Evolutionary conservation across 805 yeast genomes (phyloP).

Genomic region (Suhomyces sp.): DNA sequence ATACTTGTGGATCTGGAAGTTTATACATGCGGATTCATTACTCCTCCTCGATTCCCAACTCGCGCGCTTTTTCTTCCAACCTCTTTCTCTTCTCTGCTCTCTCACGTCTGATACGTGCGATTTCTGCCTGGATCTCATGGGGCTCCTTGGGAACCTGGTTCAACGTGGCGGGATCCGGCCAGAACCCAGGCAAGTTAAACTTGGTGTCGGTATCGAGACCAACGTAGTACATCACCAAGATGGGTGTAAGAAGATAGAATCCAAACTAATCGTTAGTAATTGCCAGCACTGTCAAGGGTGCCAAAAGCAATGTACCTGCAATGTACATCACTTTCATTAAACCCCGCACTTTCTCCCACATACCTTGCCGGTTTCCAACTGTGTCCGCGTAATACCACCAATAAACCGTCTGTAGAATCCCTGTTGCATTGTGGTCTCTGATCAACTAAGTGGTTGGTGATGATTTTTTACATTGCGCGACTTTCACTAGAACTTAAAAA

Average conservation of each 20-base stretch:
- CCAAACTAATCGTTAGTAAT: constrained; percentile 52
- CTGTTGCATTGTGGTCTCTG: constrained; percentile 6
- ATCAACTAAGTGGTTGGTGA: neutral
- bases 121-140: constrained; percentile 85
- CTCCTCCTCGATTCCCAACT: constrained; percentile 58
- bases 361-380: constrained; percentile 44
- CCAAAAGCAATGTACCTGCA: neutral
- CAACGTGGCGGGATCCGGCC: constrained; percentile 94
- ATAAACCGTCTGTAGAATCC: constrained; percentile 29
- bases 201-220: constrained; percentile 88
- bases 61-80: constrained; percentile 67
- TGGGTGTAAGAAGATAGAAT: constrained; percentile 81
- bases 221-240: constrained; percentile 87
- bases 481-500: neutral
- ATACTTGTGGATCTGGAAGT: too few species aligned
- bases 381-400: constrained; percentile 40
- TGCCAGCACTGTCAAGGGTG: neutral
- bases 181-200: constrained; percentile 87
- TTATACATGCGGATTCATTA: too few species aligned
- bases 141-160: constrained; percentile 92
- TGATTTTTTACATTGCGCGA: constrained; percentile 1
- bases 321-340: neutral
- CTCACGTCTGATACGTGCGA: constrained; percentile 81
- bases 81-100: constrained; percentile 68
- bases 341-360: constrained; percentile 13